A percentile compares a stretch with the other conserved stretches of the same genome.
These are phyloP conservation scores for Phycomyces nitens DNA, from an alignment of 192 early-diverging fungal genomes.

Conservation along the genomic window DNA sequence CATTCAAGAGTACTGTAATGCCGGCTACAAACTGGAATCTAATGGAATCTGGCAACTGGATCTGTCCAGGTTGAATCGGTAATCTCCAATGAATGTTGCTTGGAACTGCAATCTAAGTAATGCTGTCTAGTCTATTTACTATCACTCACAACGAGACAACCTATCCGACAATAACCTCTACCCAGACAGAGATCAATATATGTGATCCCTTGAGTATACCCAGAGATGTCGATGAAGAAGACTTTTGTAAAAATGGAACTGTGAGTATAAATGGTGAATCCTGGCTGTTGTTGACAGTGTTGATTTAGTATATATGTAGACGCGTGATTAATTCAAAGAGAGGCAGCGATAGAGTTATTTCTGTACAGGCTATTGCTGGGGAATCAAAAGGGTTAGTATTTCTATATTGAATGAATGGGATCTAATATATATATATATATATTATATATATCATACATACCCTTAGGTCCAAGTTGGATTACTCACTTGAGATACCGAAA, in stretches of 20 bases:
- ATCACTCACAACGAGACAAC: conserved; percentile 10
- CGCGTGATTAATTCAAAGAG: not conserved
- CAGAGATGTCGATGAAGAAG: conserved; percentile 5
- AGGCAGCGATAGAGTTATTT: not conserved
- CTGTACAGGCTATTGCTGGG: conserved; percentile 22
- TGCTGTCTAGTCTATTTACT: conserved; percentile 14
- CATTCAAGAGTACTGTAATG: conserved; percentile 21
- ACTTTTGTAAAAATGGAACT: conserved; percentile 19
- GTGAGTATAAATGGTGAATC: conserved; percentile 12
- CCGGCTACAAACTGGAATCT: conserved; percentile 9
- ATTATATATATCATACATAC: no score
- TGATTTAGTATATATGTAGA: conserved; percentile 10
- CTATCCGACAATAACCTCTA: conserved; percentile 9
- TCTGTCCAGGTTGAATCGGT: conserved; percentile 27
- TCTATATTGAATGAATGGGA: no score
- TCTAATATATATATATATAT: no score
- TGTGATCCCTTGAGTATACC: conserved; percentile 18
- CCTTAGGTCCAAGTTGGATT: conserved; percentile 3
- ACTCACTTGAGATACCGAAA: conserved; percentile 7
- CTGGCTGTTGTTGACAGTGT: no score
- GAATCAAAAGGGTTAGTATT: conserved; percentile 17
- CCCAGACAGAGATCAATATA: conserved; percentile 17
- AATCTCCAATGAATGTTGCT: no score
- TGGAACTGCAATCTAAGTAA: no score
- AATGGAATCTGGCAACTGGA: conserved; percentile 16